Conservation (phyloP, 169 alveolate genomes). For the Ichthyophthirius multifiliis region DNA sequence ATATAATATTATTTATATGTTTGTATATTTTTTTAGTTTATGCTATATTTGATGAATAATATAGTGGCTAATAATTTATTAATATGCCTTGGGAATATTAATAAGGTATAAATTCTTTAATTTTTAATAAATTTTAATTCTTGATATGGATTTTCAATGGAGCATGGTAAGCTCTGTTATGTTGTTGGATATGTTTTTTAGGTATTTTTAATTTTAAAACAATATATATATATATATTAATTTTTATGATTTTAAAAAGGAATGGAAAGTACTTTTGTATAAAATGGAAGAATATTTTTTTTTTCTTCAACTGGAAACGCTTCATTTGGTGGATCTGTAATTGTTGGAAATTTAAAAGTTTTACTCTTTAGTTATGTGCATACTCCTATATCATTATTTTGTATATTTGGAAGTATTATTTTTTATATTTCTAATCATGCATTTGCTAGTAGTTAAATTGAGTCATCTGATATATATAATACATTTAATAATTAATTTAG, state of each 20-base stretch:
- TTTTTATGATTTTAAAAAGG: neutral
- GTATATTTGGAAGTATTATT: neutral
- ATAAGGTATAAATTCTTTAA: neutral
- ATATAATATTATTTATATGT: too few relatives aligned
- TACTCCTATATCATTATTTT: neutral
- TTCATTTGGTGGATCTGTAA: neutral
- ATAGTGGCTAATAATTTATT: neutral
- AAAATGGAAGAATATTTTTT: neutral
- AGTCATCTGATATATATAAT: neutral
- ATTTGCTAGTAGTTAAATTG: neutral
- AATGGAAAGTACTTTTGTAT: neutral
- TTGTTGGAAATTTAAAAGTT: conserved; percentile 10
- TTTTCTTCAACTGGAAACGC: conserved; percentile 4
- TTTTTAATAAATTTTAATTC: conserved; percentile 7
- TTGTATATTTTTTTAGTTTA: conserved; percentile 43
- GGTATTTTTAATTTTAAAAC: neutral
- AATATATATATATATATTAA: neutral
- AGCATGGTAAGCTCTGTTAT: conserved; percentile 4
- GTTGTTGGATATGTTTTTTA: neutral
- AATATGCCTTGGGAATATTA: neutral
- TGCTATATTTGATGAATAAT: conserved; percentile 71
- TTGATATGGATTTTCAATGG: neutral
- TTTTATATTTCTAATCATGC: neutral
- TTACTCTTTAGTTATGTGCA: neutral
- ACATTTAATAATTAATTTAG: neutral